These are phyloP conservation scores for Rhizoclosmatium globosum DNA, from an alignment of 192 early-diverging fungal genomes.

Conservation along the genomic window DNA sequence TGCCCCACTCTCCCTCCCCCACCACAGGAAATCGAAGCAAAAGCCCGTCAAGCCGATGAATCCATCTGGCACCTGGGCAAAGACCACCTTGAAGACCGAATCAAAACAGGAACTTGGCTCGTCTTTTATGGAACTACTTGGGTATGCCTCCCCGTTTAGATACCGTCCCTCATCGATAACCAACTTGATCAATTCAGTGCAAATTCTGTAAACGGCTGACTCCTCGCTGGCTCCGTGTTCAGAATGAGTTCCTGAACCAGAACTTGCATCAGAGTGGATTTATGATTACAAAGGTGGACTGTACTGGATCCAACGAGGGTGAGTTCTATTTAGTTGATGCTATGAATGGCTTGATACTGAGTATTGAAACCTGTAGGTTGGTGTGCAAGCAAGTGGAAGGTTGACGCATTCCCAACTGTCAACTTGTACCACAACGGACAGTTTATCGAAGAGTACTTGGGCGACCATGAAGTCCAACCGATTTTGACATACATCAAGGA, in stretches of 20 bases:
- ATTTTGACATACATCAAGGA: slow-evolving; percentile 25
- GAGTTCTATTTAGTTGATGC: neutral
- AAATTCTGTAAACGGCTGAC: slow-evolving; percentile 29
- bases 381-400: slow-evolving; percentile 17
- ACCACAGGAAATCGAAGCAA: slow-evolving; percentile 25
- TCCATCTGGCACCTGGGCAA: slow-evolving; percentile 36
- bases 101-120: slow-evolving; percentile 29
- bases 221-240: slow-evolving; percentile 29
- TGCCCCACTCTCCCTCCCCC: neutral
- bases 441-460: slow-evolving; percentile 46
- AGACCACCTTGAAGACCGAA: slow-evolving; percentile 23
- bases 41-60: slow-evolving; percentile 26
- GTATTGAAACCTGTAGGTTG: slow-evolving; percentile 17
- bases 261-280: slow-evolving; percentile 24
- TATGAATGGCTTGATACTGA: neutral
- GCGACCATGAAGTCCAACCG: slow-evolving; percentile 36
- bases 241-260: slow-evolving; percentile 25
- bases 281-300: slow-evolving; percentile 35
- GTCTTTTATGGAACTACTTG: slow-evolving; percentile 35
- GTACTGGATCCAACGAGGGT: slow-evolving; percentile 31
- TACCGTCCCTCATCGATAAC: neutral
- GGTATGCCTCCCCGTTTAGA: neutral
- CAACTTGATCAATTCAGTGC: slow-evolving; percentile 2
- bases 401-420: slow-evolving; percentile 42
- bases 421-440: slow-evolving; percentile 46